Evolutionary conservation across 1,139 yeast genomes (phyloP).

Genomic region (Protomyces macrosporus): DNA sequence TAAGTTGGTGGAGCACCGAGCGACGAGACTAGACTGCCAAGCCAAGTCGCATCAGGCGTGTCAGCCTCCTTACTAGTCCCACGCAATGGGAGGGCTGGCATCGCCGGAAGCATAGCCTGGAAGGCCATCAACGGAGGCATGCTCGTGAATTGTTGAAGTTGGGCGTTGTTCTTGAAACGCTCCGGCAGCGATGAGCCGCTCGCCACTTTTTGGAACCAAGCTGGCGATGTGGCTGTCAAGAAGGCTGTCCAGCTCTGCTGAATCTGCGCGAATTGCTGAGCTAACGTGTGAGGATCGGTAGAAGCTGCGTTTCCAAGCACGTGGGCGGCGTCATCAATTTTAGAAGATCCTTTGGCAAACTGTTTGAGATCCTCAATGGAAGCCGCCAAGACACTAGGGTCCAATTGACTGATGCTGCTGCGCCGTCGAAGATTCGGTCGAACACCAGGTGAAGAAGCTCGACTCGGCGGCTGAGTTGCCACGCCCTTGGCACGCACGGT

Average conservation of each 20-base stretch:
- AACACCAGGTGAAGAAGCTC: neutral
- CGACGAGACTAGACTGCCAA: conserved; percentile 5
- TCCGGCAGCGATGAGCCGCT: conserved; percentile 3
- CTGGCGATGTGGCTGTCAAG: conserved; percentile 11
- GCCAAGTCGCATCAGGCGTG: conserved; percentile 9
- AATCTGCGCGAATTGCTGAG: conserved; percentile 1
- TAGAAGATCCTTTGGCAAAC: neutral
- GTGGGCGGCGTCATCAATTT: neutral
- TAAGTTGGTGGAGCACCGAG: conserved; percentile 20
- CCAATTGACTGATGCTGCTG: neutral
- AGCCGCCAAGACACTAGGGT: neutral
- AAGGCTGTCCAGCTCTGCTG: conserved; percentile 16
- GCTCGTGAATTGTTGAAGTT: neutral
- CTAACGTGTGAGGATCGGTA: neutral
- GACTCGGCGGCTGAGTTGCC: conserved; percentile 4
- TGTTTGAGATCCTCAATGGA: neutral
- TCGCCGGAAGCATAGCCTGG: conserved; percentile 15
- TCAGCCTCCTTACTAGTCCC: neutral
- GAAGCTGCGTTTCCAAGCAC: neutral
- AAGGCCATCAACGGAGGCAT: conserved; percentile 1
- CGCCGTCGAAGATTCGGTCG: neutral
- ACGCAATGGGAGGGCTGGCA: neutral
- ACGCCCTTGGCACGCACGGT: neutral
- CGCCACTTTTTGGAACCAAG: conserved; percentile 14
- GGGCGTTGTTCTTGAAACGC: neutral